Base-by-base conservation (phyloP, 164 flowering plant species). In the Berberis vulgaris region DNA sequence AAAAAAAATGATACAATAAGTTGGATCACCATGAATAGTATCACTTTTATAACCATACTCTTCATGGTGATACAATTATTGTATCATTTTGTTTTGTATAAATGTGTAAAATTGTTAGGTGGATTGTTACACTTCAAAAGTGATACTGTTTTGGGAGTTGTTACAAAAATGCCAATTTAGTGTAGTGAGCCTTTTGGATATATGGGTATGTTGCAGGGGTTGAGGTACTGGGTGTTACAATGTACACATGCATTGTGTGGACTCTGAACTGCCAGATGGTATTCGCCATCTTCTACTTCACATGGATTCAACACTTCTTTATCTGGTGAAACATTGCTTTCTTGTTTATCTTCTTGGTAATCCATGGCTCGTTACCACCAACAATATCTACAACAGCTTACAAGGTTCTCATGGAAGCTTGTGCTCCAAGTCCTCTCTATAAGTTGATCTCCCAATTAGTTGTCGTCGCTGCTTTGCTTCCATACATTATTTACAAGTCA, bases 241-340 rank as follows among this genome's bases (percentile, higher is more conserved):
- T 91, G 93, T 91, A 88, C 54, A 76, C 89, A 3, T 78, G 86
- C 66, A 88, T 91, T 1, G 86, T 91, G 0, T 91, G 97, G 95
- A 66, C 79, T 3, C 93, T 87, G 41, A 90, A 86, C 62, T 86
- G 90, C 74, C 97, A 88, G 69, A 84, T 88, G 87, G 96, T 88
- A 9, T 68, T 86, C 40, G 73, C 84, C 47, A 72, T 88, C 61
- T 86, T 80, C 79, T 91, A 85, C 82, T 86, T 91, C 86, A 88
- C 97, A 63, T 88, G 86, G 88, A 83, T 91, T 66, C 96, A 88
- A 45, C 93, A 91, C 63, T 58, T 85, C 62, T 82, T 88, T 83
- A 85, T 86, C 49, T 91, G 96, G 97, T 93, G 97, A 38, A 84
- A 91, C 74, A 79, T 88, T 38, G 72, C 69, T 46, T 67, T 80